Evolutionary conservation across 192 early-diverging fungal species (phyloP), one percentile per base, ranked within the genome.

Genomic region (Rhizoclosmatium globosum): DNA sequence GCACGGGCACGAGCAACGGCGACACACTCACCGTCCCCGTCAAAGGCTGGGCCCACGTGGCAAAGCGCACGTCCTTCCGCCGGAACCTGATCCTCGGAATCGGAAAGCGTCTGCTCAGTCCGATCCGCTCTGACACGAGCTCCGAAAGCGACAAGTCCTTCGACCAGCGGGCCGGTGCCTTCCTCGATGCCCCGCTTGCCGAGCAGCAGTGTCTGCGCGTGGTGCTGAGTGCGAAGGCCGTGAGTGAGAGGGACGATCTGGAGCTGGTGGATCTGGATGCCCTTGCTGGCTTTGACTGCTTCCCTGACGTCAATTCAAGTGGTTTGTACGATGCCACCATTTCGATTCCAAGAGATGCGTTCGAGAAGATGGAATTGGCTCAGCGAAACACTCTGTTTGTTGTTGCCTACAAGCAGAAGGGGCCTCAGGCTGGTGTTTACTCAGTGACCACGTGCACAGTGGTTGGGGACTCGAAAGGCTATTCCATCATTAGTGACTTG

Each of bases 401-500:
- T 4, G 78, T 88, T 47, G 78, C 83, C 13, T 82, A 79, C 73
- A 82, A 82, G 48, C 38, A 15, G 64, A 45, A 9, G 11, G 50
- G 71, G 31, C n/a, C 15, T 17, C 82, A 43, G n/a, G 68, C 58
- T 42, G 77, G 58, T 58, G 70, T 79, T 46, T 53, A 88, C 23
- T 67, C 87, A 74, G 39, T 80, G 81, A 57, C 88, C 78, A 74
- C 86, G 2, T 86, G 92, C 15, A 86, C 90, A 68, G 74, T 95
- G 43, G 85, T 95, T 67, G 89, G 91, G 19, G 90, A 89, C 1
- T 77, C 41, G 9, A 11, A 69, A 4, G 95, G 96, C 13, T 79
- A 94, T 7, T 95, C 94, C 0, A 80, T 96, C 11, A 93, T 96
- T 44, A 94, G 92, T 17, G 83, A 86, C 56, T 62, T 97, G 69